These are phyloP conservation scores for Rhododendron simsii DNA, from an alignment of 148 eudicot genomes.

Conservation along the genomic window DNA sequence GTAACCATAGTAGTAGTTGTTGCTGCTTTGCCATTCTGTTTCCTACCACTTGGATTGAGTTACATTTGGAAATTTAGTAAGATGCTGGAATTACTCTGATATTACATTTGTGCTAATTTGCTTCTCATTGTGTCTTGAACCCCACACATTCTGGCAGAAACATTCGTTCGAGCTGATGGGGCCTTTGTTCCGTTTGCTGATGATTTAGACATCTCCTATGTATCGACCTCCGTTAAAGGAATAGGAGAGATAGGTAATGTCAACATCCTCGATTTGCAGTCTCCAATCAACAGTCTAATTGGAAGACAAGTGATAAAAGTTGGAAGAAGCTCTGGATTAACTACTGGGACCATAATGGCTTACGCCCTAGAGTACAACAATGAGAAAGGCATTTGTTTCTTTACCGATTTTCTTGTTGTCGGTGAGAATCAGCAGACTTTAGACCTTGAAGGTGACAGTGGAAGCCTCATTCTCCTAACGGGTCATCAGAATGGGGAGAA, in stretches of 20 bases:
- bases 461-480: slow-evolving; percentile 60
- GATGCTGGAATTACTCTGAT: neutral
- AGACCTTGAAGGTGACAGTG: slow-evolving; percentile 76
- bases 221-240: slow-evolving; percentile 51
- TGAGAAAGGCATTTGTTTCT: slow-evolving; percentile 62
- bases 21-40: neutral
- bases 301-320: slow-evolving; percentile 63
- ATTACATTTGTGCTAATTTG: slow-evolving; percentile 6
- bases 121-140: neutral
- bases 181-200: slow-evolving; percentile 70
- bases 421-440: slow-evolving; percentile 63
- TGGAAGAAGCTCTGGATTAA: slow-evolving; percentile 74
- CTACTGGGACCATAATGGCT: slow-evolving; percentile 68
- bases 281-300: slow-evolving; percentile 44
- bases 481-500: slow-evolving; percentile 46
- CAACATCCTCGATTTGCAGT: slow-evolving; percentile 55
- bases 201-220: slow-evolving; percentile 43
- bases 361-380: slow-evolving; percentile 68
- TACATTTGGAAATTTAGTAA: neutral
- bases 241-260: slow-evolving; percentile 58
- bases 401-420: slow-evolving; percentile 65
- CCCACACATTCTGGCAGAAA: slow-evolving; percentile 35
- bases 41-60: neutral
- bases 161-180: slow-evolving; percentile 74
- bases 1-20: neutral